Evolutionary conservation across 495 filamentous ascomycete genomes (phyloP), one percentile per base, ranked within the genome.

Genomic region (Aspergillus panamensis): DNA sequence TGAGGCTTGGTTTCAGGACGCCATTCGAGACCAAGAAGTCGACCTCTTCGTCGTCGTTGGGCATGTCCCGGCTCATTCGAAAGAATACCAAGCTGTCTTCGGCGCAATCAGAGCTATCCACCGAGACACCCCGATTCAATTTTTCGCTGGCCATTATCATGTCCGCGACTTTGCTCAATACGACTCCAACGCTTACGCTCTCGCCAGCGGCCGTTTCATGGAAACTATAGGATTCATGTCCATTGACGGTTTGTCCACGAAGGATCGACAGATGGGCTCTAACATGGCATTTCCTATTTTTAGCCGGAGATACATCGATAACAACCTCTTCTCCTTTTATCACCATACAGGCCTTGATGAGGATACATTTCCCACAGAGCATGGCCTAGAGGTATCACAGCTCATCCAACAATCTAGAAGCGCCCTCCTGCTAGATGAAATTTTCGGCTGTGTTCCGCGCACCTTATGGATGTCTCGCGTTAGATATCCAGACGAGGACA

Each of bases 151-250:
- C 6, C 94, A 98, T 66, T 83, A 85, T 25, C 94, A 98, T 67
- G 87, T 96, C 43, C 84, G 94, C 6, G 91, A 98, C 64, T 94
- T 88, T 66, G 83, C 78, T 16, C 81, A 82, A 48, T 97, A 89
- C 65, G 94, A 97, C 67, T 75, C 78, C 44, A 88, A 87, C 60
- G 87, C 92, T 1, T 87, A 86, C 57, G 94, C 85, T 1, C 73
- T 98, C 13, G 91, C 92, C 32, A 92, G 88, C 65, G 94, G 94
- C n/a, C 82, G 93, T 3, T 98, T 96, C 70, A 91, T 96, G 82
- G 94, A 98, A 73, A 97, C 95, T n/a, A 85, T 97, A 49, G 94
- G 94, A 6, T 98, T 92, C 77, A 82, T 95, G 83, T 95, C 92
- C 9, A 87, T 97, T 51, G 79, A 85, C 42, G 92, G 90, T 7